These are phyloP conservation scores for Harrya chromipes DNA, from an alignment of 768 basidiomycete genomes.

Conservation along the genomic window DNA sequence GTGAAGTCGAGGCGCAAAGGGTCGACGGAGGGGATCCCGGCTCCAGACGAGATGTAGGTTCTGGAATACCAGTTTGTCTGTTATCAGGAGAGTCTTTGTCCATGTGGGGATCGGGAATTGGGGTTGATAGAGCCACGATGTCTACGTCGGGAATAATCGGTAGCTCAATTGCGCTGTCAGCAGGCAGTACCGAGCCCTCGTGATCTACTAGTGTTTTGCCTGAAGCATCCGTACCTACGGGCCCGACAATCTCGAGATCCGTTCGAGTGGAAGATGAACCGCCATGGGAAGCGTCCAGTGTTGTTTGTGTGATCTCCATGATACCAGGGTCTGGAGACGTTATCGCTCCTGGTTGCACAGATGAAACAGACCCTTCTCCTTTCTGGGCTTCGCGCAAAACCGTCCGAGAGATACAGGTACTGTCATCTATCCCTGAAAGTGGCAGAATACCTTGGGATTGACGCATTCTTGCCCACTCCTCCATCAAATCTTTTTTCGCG, in stretches of 20 bases:
- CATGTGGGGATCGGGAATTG: neutral
- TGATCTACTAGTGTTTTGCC: neutral
- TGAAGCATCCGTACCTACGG: neutral
- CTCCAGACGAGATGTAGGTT: neutral
- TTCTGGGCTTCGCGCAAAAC: neutral
- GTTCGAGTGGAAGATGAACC: neutral
- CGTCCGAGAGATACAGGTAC: neutral
- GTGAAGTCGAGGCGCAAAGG: neutral
- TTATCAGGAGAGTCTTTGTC: neutral
- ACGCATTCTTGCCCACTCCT: conserved; percentile 31
- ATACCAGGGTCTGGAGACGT: neutral
- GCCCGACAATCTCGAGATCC: neutral
- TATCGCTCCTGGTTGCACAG: neutral
- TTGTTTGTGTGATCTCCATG: neutral
- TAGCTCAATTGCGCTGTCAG: conserved; percentile 2
- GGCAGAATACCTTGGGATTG: conserved; percentile 25
- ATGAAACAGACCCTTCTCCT: neutral
- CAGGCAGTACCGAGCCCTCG: neutral
- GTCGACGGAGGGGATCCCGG: neutral
- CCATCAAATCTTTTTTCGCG: conserved; percentile 24
- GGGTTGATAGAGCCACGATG: neutral
- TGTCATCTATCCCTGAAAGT: conserved; percentile 9
- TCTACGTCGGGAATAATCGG: neutral
- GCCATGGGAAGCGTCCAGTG: neutral
- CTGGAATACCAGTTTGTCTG: neutral